Base-by-base conservation (phyloP, 176 grass and related monocot genomes). In the Puccinellia tenuiflora region DNA sequence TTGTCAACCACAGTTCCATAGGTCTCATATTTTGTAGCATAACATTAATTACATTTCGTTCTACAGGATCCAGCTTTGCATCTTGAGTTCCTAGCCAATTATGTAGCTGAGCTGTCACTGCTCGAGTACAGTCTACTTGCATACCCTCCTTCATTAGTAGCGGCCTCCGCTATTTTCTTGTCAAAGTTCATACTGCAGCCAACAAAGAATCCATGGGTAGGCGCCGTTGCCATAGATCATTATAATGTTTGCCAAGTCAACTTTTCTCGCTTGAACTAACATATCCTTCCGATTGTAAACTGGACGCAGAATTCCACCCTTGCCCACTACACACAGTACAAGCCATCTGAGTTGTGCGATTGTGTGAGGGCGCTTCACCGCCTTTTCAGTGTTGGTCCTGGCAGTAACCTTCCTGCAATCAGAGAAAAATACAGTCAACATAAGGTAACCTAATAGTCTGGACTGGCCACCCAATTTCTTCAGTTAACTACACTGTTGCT, bases 371-470 rank as follows among this genome's bases (percentile, higher is more conserved):
- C 56, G 25, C 64, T 98, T 42, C 91, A 93, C 61, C 82, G 85
- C 15, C 87, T 98, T 78, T 78, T 92, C 55, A 88, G 83, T 4
- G 88, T 88, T 71, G 85, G 93, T 72, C 80, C 93, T 20, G 93
- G 92, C 67, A 96, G 89, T 50, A 98, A 92, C 80, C 91, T 98
- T 40, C 96, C 93, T 74, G 93, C 96, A 37, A 91, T 98, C 73
- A 95, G 96, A 88, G 93, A 98, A 57, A 98, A 98, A 72, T 98
- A 98, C 78, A 95, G 89, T 75, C 96, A 98, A 85, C 96, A 99
- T 79, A 99, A 96, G 93, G 96, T 97, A 89, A 73, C 1, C 30
- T 3, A 40, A 38, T 62, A 61, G 35, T 18, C 43, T 30, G 67
- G 12, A 75, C 12, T n/a, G 37, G 2, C 53, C 39, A 46, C 72